Base-by-base conservation (phyloP, 1,139 yeast genomes). In the Zygosaccharomyces pseudobailii region DNA sequence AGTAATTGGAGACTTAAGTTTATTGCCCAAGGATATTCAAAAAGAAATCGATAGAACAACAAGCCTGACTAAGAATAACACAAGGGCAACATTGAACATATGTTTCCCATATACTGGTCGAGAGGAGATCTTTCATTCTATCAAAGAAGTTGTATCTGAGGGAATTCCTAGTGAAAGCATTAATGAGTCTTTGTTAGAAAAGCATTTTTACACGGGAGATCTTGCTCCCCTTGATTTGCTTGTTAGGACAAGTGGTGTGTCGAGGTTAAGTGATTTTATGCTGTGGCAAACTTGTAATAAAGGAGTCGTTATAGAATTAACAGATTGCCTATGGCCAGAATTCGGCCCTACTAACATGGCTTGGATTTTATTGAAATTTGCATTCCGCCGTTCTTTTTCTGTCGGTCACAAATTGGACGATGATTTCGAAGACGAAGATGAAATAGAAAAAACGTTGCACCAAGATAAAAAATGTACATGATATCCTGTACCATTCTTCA, bases 21-120 rank as follows among this genome's bases (percentile, higher is more conserved):
- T 87, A 53, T 71, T 92, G 43, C 94, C 95, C 1, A 63, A 68
- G 4, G 95, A 87, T 57, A 88, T 92, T 4, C 73, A 76, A 46
- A 69, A 74, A 43, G 83, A 82, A 10, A 75, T 88, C 37, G 66
- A 71, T 40, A 69, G 78, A 49, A 86, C 94, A 0, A 87, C 84
- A 63, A 76, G 75, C 36, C 65, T 76, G 45, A 92, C 97, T 1
- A 74, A 74, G 53, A 62, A 78, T 54, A 89, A 92, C 64, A 70
- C 66, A 21, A 73, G 87, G 47, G 96, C 95, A 0, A 76, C 80
- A 5, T 72, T 92, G 48, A 92, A 92, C 63, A 87, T 92, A 34
- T 92, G 98, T 66, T 88, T 92, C 69, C 97, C 97, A 1, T 92
- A 92, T 68, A 92, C 98, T 0, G 83, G 97, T 10, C 74, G 97